phyloP scores from a whole-genome alignment of 177 flowering plant genomes.

The Tripterygium wilfordii region DNA sequence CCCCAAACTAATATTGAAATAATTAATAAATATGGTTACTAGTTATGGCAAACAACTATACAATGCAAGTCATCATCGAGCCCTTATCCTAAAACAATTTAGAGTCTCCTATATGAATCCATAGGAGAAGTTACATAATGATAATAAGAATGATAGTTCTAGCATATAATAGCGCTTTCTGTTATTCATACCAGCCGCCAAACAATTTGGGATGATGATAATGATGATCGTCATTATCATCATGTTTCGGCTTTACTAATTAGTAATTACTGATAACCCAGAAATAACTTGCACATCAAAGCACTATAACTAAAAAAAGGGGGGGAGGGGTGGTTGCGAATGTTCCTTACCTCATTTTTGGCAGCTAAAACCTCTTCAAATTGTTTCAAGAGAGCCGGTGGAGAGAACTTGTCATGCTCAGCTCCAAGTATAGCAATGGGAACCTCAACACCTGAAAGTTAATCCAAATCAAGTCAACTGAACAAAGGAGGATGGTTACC shows the following conservation, averaged over 20 bases:
- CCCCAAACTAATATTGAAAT: not conserved
- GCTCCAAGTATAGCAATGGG: conserved; percentile 67
- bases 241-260: no score
- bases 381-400: conserved; percentile 54
- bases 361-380: conserved; percentile 13
- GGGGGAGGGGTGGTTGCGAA: not conserved
- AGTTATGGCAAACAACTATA: no score
- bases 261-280: not conserved
- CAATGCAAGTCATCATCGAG: no score
- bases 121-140: not conserved
- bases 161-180: not conserved
- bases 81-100: no score
- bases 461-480: not conserved
- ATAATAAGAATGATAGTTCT: not conserved
- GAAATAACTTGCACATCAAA: not conserved
- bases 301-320: not conserved
- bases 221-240: no score
- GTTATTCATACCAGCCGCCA: no score
- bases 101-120: no score
- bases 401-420: conserved; percentile 47
- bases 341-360: conserved; percentile 13
- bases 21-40: no score
- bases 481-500: not conserved
- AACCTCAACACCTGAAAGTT: conserved; percentile 46
- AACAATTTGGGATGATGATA: no score